Conservation (phyloP, 2,329 filamentous ascomycete species). For the Phaeomoniella chlamydospora region DNA sequence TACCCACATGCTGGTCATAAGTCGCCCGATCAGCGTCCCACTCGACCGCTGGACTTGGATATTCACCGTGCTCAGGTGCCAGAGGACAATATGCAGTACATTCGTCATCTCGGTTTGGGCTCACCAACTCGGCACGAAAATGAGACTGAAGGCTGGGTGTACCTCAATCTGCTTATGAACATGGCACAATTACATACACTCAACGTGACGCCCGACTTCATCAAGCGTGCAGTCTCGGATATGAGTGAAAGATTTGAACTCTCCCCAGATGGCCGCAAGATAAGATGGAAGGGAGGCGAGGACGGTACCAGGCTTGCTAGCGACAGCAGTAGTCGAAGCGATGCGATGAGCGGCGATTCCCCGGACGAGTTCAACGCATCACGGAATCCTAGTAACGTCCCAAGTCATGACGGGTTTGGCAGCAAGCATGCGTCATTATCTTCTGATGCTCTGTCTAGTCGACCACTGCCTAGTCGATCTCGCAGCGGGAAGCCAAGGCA, state of each 20-base stretch:
- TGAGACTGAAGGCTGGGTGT: conserved; percentile 8
- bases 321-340: conserved; percentile 41
- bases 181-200: conserved; percentile 76
- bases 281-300: conserved; percentile 61
- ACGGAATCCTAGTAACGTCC: neutral
- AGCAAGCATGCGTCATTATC: neutral
- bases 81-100: conserved; percentile 54
- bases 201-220: conserved; percentile 66
- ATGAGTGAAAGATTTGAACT: conserved; percentile 64
- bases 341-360: conserved; percentile 30
- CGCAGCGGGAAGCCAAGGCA: neutral
- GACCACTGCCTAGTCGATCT: neutral
- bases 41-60: conserved; percentile 61
- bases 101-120: conserved; percentile 13
- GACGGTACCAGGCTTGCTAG: conserved; percentile 52
- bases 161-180: conserved; percentile 51
- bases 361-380: conserved; percentile 22
- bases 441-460: neutral
- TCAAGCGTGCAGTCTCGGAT: conserved; percentile 55
- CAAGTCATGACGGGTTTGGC: neutral
- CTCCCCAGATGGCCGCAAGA: conserved; percentile 61
- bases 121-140: conserved; percentile 4
- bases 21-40: conserved; percentile 58
- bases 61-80: conserved; percentile 63
- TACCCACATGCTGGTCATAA: conserved; percentile 2